Conservation (phyloP, 352 stramenopile genomes). For the Phytophthora ohioensis region DNA sequence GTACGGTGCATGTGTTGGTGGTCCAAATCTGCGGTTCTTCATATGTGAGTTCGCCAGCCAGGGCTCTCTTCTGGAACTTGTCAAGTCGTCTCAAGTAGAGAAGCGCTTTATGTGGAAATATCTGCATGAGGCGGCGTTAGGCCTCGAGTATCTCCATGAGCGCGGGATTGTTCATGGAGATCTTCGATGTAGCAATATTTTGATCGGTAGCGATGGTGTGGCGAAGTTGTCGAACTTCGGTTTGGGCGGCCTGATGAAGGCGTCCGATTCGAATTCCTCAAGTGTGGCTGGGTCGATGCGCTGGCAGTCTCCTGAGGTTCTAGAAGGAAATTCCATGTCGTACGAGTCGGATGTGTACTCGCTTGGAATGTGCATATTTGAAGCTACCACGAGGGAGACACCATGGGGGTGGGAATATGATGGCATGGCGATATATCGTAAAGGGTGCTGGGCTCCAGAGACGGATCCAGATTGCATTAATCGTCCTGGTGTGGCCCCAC, state of each 20-base stretch:
- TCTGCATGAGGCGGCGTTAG: conserved; percentile 21
- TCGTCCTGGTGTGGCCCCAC: background rate
- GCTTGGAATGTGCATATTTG: conserved; percentile 12
- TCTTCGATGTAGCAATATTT: conserved; percentile 13
- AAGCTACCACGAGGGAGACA: conserved; percentile 10
- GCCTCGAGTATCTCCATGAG: conserved; percentile 21
- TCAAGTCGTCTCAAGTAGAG: background rate
- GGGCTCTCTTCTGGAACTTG: conserved; percentile 8
- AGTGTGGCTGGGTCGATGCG: background rate
- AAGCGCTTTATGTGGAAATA: conserved; percentile 1
- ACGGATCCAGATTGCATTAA: background rate
- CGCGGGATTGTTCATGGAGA: conserved; percentile 11
- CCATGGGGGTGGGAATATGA: background rate
- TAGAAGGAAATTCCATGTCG: background rate
- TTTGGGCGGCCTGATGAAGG: background rate
- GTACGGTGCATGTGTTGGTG: conserved; percentile 20
- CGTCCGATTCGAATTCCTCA: background rate
- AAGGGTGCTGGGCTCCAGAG: background rate
- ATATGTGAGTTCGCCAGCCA: conserved; percentile 22
- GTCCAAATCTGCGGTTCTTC: conserved; percentile 14
- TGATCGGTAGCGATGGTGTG: conserved; percentile 5
- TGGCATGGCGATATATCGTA: background rate
- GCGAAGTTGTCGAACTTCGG: conserved; percentile 18
- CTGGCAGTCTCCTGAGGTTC: conserved; percentile 28
- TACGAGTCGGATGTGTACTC: background rate